Conservation (phyloP, 805 yeast species). For the Nakazawaea ernobii region DNA sequence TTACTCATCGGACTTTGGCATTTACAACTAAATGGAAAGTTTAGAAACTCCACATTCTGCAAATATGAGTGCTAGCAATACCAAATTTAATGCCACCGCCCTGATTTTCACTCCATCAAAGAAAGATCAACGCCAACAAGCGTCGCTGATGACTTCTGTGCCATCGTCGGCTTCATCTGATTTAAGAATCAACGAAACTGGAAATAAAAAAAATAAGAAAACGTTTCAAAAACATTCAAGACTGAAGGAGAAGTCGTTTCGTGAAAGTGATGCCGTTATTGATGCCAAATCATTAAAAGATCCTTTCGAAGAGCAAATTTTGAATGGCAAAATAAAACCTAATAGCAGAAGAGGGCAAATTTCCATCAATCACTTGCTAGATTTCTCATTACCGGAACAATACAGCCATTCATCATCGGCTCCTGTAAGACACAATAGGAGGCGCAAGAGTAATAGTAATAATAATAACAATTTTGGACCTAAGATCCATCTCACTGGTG, state of each 20-base stretch:
- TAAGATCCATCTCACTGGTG: constrained; percentile 50
- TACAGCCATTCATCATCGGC: constrained; percentile 7
- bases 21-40: background rate
- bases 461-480: constrained; percentile 18
- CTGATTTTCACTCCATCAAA: constrained; percentile 4
- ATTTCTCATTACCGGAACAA: constrained; percentile 42
- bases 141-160: background rate
- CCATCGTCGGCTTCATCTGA: background rate
- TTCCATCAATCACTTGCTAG: constrained; percentile 57
- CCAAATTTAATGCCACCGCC: constrained; percentile 1
- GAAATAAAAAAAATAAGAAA: background rate
- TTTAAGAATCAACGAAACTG: background rate
- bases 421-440: constrained; percentile 17
- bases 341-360: constrained; percentile 10
- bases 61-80: background rate
- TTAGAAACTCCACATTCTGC: background rate
- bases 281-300: background rate
- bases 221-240: background rate
- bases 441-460: constrained; percentile 21
- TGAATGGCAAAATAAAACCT: constrained; percentile 3
- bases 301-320: constrained; percentile 4
- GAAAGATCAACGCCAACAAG: background rate
- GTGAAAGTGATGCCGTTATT: background rate
- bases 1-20: background rate
- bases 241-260: background rate